Conservation (phyloP, 148 eudicot species). For the Simmondsia chinensis region DNA sequence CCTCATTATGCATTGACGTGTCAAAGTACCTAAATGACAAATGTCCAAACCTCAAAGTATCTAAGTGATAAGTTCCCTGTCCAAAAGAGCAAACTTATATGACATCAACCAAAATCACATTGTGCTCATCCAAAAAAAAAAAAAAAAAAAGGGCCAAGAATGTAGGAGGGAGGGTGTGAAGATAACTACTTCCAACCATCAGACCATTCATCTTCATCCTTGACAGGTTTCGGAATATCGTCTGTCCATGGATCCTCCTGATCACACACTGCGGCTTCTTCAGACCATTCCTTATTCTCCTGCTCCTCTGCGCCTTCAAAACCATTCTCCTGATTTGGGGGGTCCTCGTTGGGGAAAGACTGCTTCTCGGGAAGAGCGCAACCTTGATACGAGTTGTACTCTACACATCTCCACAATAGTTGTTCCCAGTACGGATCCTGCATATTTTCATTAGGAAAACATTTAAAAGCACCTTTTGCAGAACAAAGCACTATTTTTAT, state of each 20-base stretch:
- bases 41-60: too few species aligned
- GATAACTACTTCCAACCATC: constrained; percentile 63
- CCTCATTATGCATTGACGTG: too few species aligned
- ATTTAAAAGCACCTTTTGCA: background rate
- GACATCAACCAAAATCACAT: background rate
- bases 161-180: too few species aligned
- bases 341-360: constrained; percentile 12
- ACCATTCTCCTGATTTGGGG: constrained; percentile 5
- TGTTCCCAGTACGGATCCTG: constrained; percentile 76
- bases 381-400: constrained; percentile 65
- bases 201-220: constrained; percentile 45
- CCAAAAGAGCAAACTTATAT: too few species aligned
- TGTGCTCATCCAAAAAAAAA: background rate
- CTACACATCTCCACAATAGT: constrained; percentile 73
- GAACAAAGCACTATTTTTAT: background rate
- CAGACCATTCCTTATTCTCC: constrained; percentile 1
- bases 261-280: background rate
- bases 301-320: constrained; percentile 6
- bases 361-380: constrained; percentile 68
- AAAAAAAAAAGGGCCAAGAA: background rate
- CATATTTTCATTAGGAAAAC: constrained; percentile 13
- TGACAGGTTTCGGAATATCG: constrained; percentile 14
- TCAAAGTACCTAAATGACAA: too few species aligned
- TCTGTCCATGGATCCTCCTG: constrained; percentile 9
- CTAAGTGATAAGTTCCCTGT: too few species aligned